Conservation (phyloP, 176 grass and related monocot species). For the Cocos nucifera region DNA sequence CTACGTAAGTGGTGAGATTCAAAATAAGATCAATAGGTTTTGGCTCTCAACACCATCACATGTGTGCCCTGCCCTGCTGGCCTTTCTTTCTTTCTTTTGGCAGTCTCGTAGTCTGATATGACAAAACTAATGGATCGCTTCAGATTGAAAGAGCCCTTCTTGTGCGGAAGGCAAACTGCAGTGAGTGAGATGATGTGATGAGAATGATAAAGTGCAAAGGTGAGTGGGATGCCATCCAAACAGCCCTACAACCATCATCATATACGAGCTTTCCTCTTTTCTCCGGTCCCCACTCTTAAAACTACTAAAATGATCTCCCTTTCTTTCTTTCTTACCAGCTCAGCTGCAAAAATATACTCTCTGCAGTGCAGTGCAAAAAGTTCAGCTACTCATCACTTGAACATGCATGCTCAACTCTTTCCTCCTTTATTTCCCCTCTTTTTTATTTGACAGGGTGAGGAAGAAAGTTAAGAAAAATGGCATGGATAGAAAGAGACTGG, state of each 20-base stretch:
- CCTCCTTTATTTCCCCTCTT: constrained; percentile 20
- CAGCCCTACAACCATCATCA: not conserved
- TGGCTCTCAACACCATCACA: not conserved
- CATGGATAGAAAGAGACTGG: too few species aligned
- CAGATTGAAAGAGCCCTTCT: not conserved
- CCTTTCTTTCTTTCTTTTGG: not conserved
- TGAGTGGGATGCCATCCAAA: constrained; percentile 3
- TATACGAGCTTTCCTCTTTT: not conserved
- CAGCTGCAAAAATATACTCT: not conserved
- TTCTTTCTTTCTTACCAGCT: too few species aligned
- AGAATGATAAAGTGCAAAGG: constrained; percentile 1
- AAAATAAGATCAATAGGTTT: not conserved
- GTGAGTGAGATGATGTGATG: not conserved
- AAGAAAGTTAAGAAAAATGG: too few species aligned
- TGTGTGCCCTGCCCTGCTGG: not conserved
- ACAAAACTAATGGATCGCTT: constrained; percentile 28
- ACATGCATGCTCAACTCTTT: constrained; percentile 34
- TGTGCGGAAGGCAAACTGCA: not conserved
- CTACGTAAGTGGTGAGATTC: not conserved
- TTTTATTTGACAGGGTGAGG: constrained; percentile 3
- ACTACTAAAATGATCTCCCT: too few species aligned
- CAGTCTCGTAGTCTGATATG: constrained; percentile 17
- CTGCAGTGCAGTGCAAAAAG: constrained; percentile 16
- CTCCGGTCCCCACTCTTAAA: not conserved
- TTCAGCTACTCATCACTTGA: constrained; percentile 19